Base-by-base conservation (phyloP, 2,329 filamentous ascomycete species). In the Penicillium sp. region DNA sequence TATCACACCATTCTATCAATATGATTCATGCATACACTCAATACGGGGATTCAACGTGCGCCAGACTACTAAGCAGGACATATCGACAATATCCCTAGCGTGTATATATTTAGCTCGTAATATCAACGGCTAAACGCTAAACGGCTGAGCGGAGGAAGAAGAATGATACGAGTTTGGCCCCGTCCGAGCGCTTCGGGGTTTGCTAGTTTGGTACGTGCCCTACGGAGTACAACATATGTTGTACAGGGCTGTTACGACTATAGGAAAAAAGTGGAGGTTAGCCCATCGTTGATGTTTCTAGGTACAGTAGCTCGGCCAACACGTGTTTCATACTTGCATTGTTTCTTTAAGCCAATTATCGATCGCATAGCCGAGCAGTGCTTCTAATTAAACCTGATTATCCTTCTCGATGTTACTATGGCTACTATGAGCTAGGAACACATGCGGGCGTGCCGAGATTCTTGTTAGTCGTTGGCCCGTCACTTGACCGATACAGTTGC, bases 111-210 rank as follows among this genome's bases (percentile, higher is more conserved):
- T 31, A 42, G 28, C 40, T 22, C 17, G 13, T 42, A 42, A 42
- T 42, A 32, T 12, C 8, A 43, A 19, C 24, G 24, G 37, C 32
- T 48, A 43, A 39, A 49, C 19, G 35, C 24, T 31, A 31, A 29
- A 34, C 12, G 13, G 24, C 6, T 2, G 13, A 43, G 21, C 4
- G n/a, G 21, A 42, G 22, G 13, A n/a, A 22, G 26, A 39, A 33
- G 12, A 4, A 29, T 35, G 37, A 47, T 32, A 41, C 37, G 37
- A 46, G 31, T 38, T 47, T 42, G 12, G 24, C 7, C 38, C 31
- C 43, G 44, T 42, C 48, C 48, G 48, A 51, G 48, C 48, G 31
- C 43, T 24, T 42, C 45, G 26, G 35, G 22, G 2, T 28, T 33
- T 45, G 35, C 10, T 15, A 26, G 26, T 15, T 41, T 21, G 17